Base-by-base conservation (phyloP, 2,329 filamentous ascomycete genomes). In the Pseudogymnoascus sp. region DNA sequence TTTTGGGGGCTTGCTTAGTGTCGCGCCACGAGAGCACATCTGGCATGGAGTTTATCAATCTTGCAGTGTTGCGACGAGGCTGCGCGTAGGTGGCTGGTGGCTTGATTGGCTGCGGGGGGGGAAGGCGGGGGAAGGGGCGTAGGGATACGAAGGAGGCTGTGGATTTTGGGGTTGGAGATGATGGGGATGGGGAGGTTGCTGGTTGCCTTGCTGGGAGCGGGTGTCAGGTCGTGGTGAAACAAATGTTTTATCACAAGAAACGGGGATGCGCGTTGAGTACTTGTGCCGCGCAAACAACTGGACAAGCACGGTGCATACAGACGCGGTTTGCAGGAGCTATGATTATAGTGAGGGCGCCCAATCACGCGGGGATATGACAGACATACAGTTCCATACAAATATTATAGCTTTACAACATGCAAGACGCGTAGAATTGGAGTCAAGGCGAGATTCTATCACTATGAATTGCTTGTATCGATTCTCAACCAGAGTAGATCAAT, bases 181-280 rank as follows among this genome's bases (percentile, higher is more conserved):
- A 13, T 21, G n/a, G 26, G 47, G 8, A 5, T 4, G 13, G 14
- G 38, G 10, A 19, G 26, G 50, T 19, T 33, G 42, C 19, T 38
- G 24, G 29, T 33, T 11, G 50, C 26, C 16, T 56, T 56, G 10
- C 29, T 56, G n/a, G 29, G 29, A 19, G 50, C 6, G 19, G 13
- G 50, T 33, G 11, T 31, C 26, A 56, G 26, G 29, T 56, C n/a
- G 50, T 10, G 50, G 50, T 56, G 50, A 56, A 56, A 33, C 50
- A 56, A 13, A 33, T 56, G 50, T 56, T 56, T 56, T 56, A 56
- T 33, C n/a, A 53, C n/a, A 19, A 6, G 50, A 56, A 56, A 56
- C 7, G 29, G 29, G 50, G 50, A 31, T 56, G 13, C 8, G 50
- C 6, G 50, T 13, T 13, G n/a, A 33, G 50, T 56, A 53, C 47